A percentile compares a stretch with the other conserved stretches of the same genome.
These are phyloP conservation scores for Fusarium sp. DNA, from an alignment of 2,329 filamentous ascomycete genomes.

Conservation along the genomic window DNA sequence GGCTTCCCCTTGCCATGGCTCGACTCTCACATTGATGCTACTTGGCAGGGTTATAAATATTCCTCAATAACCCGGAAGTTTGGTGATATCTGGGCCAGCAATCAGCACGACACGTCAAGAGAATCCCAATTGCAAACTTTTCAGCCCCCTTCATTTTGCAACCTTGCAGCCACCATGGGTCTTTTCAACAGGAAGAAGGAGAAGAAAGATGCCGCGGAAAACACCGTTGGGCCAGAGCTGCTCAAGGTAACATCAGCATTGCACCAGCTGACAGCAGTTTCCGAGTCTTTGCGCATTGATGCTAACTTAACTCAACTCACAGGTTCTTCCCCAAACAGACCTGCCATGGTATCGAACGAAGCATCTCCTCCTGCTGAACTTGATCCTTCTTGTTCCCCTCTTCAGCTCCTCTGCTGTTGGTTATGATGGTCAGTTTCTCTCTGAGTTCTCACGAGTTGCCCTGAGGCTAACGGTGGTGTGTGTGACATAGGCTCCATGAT, in stretches of 20 bases:
- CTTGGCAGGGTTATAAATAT: neutral
- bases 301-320: neutral
- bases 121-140: neutral
- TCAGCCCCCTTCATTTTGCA: neutral
- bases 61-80: neutral
- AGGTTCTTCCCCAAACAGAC: constrained; percentile 52
- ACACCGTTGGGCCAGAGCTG: neutral
- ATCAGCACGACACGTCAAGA: neutral
- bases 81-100: neutral
- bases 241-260: neutral
- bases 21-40: neutral
- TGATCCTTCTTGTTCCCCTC: constrained; percentile 55
- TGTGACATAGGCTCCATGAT: constrained; percentile 49
- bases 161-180: neutral
- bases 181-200: neutral
- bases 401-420: constrained; percentile 55
- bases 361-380: constrained; percentile 56
- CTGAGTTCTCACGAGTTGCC: neutral
- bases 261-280: neutral
- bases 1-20: neutral
- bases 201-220: neutral
- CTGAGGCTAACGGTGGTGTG: neutral
- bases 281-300: neutral
- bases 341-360: constrained; percentile 54
- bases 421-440: constrained; percentile 51